Conservation (phyloP, 2,329 filamentous ascomycete genomes). For the Aspergillus neotritici region DNA sequence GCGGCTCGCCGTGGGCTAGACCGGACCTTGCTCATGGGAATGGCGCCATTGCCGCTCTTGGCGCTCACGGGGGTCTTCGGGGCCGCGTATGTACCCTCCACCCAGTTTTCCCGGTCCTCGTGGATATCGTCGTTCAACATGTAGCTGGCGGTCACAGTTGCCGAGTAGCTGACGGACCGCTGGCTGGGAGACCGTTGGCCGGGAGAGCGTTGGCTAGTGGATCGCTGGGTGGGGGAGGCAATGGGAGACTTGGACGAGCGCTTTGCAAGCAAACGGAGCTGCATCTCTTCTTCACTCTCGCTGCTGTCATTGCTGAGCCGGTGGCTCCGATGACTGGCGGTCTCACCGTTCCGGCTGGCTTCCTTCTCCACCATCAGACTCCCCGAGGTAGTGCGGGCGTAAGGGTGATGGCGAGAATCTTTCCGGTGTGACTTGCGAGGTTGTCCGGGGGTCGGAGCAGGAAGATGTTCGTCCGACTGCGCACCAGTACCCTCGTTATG, state of each 20-base stretch:
- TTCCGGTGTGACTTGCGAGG: constrained; percentile 80
- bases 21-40: constrained; percentile 59
- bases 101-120: constrained; percentile 66
- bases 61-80: constrained; percentile 52
- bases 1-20: constrained; percentile 45
- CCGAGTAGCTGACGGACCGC: constrained; percentile 69
- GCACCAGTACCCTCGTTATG: constrained; percentile 58
- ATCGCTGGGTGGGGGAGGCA: constrained; percentile 59
- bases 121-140: constrained; percentile 56
- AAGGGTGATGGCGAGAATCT: constrained; percentile 68
- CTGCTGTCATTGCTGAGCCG: constrained; percentile 53
- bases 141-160: constrained; percentile 65
- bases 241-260: constrained; percentile 59
- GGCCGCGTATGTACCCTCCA: constrained; percentile 25
- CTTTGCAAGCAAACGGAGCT: constrained; percentile 67
- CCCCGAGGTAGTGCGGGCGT: constrained; percentile 54
- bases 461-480: constrained; percentile 72
- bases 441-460: constrained; percentile 91
- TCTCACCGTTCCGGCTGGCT: constrained; percentile 20
- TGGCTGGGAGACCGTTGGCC: constrained; percentile 36
- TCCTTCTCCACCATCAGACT: constrained; percentile 36
- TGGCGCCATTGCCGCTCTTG: constrained; percentile 49
- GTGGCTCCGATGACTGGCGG: constrained; percentile 47
- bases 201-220: constrained; percentile 56
- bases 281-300: constrained; percentile 78